phyloP scores from a whole-genome alignment of 306 rosid species.

The Vicia sativa region DNA sequence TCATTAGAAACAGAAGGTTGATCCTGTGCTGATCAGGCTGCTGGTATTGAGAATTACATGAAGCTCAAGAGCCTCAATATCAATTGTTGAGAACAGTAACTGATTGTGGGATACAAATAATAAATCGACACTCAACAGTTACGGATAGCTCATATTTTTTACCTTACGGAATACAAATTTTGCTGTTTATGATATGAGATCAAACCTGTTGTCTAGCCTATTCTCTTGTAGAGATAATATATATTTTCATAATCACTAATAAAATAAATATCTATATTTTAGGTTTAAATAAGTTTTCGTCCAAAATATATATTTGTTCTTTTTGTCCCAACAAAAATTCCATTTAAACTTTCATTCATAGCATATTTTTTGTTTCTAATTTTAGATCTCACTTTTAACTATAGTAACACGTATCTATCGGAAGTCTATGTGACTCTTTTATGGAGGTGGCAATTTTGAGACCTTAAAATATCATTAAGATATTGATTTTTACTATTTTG shows the following conservation, averaged over 20 bases:
- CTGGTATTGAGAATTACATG: not conserved
- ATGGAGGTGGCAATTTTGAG: not conserved
- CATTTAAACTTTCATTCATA: not conserved
- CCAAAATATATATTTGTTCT: not conserved
- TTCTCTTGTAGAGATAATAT: no score
- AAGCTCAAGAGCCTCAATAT: no score
- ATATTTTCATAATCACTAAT: no score
- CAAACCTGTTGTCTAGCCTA: no score
- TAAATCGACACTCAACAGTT: no score
- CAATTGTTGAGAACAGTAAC: no score
- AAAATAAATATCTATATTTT: not conserved
- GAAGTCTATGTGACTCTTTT: not conserved
- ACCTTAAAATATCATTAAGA: not conserved
- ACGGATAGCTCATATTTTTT: not conserved
- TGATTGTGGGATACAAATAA: no score
- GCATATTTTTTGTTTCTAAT: not conserved
- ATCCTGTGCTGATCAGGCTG: not conserved
- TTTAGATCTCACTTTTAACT: not conserved
- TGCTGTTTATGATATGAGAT: not conserved
- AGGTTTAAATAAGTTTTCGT: not conserved
- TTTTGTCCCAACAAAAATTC: no score
- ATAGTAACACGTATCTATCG: not conserved
- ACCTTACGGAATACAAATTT: not conserved
- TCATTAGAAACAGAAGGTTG: not conserved
- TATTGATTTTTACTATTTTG: not conserved